Conservation (phyloP, 257 asterid genomes). For the Orobanche coerulescens region DNA sequence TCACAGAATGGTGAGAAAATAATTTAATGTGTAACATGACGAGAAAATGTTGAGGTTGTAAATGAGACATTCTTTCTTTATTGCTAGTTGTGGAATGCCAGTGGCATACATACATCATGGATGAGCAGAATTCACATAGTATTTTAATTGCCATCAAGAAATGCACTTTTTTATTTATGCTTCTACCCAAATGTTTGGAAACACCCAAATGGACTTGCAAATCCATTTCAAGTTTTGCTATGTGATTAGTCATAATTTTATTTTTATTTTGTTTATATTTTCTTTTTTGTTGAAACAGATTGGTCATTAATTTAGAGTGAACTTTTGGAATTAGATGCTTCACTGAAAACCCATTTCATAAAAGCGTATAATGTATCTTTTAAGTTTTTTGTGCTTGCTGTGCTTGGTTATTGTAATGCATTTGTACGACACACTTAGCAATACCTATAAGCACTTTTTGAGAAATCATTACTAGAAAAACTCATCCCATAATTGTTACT, state of each 20-base stretch:
- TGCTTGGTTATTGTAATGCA: background rate
- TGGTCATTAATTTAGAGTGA: no score
- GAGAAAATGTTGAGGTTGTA: slow-evolving; percentile 12
- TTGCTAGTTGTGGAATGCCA: slow-evolving; percentile 4
- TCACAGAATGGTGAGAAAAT: slow-evolving; percentile 72
- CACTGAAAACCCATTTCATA: no score
- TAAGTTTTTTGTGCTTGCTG: background rate
- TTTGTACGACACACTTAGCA: background rate
- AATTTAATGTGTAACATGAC: slow-evolving; percentile 11
- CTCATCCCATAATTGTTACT: background rate
- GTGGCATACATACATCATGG: background rate
- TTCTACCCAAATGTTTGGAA: background rate
- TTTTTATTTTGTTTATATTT: no score
- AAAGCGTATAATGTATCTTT: no score
- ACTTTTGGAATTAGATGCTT: no score
- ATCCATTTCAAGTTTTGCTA: background rate
- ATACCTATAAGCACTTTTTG: background rate
- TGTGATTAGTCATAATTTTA: no score
- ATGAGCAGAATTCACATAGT: background rate
- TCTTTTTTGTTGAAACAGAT: no score
- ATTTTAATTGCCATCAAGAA: background rate
- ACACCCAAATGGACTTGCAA: background rate
- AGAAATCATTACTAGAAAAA: background rate
- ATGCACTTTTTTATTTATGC: background rate
- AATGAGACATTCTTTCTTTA: background rate